Evolutionary conservation across 192 early-diverging fungal species (phyloP).

Genomic region (Paraglomus brasilianum): DNA sequence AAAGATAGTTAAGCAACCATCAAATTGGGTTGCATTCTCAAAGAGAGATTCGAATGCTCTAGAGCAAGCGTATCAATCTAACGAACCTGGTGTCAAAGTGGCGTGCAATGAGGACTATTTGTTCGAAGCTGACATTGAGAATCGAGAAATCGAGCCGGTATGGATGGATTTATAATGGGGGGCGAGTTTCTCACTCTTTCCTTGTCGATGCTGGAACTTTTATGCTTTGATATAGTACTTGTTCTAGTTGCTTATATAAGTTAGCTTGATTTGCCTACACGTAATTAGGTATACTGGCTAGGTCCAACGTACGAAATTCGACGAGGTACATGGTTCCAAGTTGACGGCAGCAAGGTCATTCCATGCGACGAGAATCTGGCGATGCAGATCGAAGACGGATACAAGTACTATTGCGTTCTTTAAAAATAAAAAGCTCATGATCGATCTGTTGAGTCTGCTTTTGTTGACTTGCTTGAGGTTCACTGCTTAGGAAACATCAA

Average conservation of each 20-base stretch:
- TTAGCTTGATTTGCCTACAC: no score
- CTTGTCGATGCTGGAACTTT: background rate
- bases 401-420: no score
- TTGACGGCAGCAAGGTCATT: constrained; percentile 60
- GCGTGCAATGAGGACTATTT: constrained; percentile 76
- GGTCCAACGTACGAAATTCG: constrained; percentile 80
- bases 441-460: no score
- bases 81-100: constrained; percentile 42
- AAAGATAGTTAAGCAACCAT: background rate
- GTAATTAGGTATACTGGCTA: constrained; percentile 78
- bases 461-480: no score
- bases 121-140: constrained; percentile 75
- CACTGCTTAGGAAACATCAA: constrained; percentile 60
- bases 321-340: constrained; percentile 80
- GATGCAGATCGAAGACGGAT: constrained; percentile 80
- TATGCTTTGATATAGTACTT: constrained; percentile 6
- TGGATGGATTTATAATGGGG: constrained; percentile 29
- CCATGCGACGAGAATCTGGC: constrained; percentile 84
- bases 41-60: constrained; percentile 57
- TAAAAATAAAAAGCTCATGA: constrained; percentile 9
- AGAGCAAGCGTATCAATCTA: constrained; percentile 51
- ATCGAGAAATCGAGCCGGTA: constrained; percentile 58
- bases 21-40: constrained; percentile 56
- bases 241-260: no score
- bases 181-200: background rate